Base-by-base conservation (phyloP, 148 eudicot genomes). In the Persicaria tinctoria region DNA sequence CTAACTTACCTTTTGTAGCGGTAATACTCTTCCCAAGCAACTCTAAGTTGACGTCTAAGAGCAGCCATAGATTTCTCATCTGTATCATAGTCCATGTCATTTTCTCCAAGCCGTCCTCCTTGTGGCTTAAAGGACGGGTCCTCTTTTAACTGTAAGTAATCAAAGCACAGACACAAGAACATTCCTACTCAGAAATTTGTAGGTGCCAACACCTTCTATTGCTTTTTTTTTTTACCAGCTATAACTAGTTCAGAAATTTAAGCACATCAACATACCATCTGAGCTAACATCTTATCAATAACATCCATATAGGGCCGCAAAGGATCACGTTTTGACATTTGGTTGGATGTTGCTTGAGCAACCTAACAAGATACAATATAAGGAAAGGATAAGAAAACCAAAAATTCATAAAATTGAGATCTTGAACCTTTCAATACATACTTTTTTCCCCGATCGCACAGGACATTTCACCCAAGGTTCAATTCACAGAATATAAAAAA, bases 51-150 rank as follows among this genome's bases (percentile, higher is more conserved):
- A 60, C 93, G 97, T 84, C 98, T 91, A 57, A 93, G 93, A 73
- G 85, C 81, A 81, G 97, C 98, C 98, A 93, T 87, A 69, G 98
- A 87, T 84, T 93, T 93, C 80, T 91, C 98, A 83, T 93, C 98
- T 76, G 92, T 81, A 81, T 93, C 98, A 76, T 93, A 89, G 71
- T 93, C 96, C 96, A 93, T 89, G 74, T 93, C 98, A 84, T 91
- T 91, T 80, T 93, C 97, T 77, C 97, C 97, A 75, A 93, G 75
- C 64, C 84, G 87, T 27, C 97, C 98, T 55, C 98, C 98, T 86
- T 91, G 98, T 69, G 98, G 92, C 79, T 93, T 93, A 82, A 93
- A 93, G 50, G 85, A 88, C 71, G 98, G 97, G 74, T 93, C 98
- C 80, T 93, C 98, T 76, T 77, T 82, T 47, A 91, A 85, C 98